These are phyloP conservation scores for Diplodia intermedia DNA, from an alignment of 2,329 filamentous ascomycete genomes.

Conservation along the genomic window DNA sequence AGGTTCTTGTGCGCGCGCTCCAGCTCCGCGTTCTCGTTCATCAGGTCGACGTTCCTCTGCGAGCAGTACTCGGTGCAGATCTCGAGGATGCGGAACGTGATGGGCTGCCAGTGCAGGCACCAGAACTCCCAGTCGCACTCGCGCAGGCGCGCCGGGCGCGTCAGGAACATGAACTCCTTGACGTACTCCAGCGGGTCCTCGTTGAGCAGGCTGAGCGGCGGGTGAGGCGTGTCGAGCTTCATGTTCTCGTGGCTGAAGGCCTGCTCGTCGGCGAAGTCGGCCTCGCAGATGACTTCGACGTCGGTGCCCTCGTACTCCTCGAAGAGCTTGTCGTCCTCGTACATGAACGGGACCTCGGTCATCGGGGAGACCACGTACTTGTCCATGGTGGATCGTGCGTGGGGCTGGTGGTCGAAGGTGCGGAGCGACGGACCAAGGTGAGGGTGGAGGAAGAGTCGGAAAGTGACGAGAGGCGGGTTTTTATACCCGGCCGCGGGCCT, in stretches of 20 bases:
- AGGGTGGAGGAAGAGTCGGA: background rate
- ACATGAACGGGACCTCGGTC: background rate
- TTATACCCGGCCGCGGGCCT: background rate
- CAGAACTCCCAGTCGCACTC: constrained; percentile 14
- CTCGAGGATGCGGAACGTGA: constrained; percentile 3
- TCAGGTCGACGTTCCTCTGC: background rate
- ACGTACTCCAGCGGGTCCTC: constrained; percentile 3
- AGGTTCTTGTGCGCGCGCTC: constrained; percentile 17
- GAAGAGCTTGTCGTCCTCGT: background rate
- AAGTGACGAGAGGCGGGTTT: background rate
- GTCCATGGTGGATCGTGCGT: background rate
- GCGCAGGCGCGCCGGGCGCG: constrained; percentile 11
- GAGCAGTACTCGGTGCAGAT: constrained; percentile 7
- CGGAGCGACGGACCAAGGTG: background rate
- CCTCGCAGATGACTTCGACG: background rate
- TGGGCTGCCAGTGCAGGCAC: background rate
- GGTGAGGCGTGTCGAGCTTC: constrained; percentile 2
- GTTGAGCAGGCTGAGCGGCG: constrained; percentile 1
- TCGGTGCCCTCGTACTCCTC: background rate
- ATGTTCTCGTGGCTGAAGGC: background rate
- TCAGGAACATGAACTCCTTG: constrained; percentile 18
- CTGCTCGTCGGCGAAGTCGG: background rate
- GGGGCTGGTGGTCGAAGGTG: background rate
- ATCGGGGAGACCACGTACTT: background rate
- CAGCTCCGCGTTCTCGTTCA: constrained; percentile 25